Conservation (phyloP, 345 rosid genomes). For the Gossypium australe region DNA sequence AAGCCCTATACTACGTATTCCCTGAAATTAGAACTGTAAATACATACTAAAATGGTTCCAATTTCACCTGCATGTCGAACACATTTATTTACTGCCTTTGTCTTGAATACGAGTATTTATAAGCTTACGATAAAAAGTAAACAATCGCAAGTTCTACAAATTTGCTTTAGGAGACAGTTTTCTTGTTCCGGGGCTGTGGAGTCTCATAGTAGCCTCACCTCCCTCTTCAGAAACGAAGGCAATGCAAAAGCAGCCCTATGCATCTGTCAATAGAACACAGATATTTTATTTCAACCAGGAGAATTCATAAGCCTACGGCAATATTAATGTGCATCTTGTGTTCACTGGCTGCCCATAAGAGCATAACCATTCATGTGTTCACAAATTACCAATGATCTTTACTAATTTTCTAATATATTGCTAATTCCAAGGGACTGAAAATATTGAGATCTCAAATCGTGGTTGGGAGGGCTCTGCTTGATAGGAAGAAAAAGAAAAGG, state of each 20-base stretch:
- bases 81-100: neutral
- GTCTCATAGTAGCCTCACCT: constrained; percentile 45
- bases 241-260: constrained; percentile 80
- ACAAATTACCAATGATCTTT: neutral
- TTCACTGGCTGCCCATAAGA: neutral
- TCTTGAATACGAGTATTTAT: neutral
- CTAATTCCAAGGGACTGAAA: neutral
- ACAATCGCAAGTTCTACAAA: neutral
- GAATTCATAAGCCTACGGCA: neutral
- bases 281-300: neutral
- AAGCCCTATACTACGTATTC: neutral
- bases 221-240: constrained; percentile 80
- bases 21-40: neutral
- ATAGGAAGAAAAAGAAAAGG: neutral
- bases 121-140: neutral
- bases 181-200: constrained; percentile 8
- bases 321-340: neutral
- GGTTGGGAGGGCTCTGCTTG: neutral
- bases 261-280: constrained; percentile 46
- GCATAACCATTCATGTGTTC: neutral
- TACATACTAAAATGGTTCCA: neutral
- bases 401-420: neutral
- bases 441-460: neutral
- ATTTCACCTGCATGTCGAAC: neutral
- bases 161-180: constrained; percentile 7